Conservation (phyloP, 1,284 basidiomycete genomes). For the Pulveroboletus sp. region DNA sequence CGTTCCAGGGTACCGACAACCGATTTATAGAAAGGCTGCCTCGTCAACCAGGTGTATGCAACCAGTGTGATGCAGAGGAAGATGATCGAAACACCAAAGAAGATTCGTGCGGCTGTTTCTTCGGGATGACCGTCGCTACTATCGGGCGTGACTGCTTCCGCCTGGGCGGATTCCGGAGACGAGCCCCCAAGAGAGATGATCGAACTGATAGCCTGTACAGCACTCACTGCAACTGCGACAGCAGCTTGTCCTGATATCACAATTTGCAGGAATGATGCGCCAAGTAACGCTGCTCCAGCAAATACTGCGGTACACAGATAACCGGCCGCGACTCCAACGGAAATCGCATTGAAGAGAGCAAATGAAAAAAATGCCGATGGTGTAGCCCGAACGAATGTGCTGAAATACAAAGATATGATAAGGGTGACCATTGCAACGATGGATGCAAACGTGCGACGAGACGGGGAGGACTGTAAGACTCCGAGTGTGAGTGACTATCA, state of each 20-base stretch:
- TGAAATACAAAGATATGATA: slow-evolving; percentile 52
- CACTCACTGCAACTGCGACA: slow-evolving; percentile 69
- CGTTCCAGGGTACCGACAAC: slow-evolving; percentile 44
- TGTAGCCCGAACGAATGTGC: slow-evolving; percentile 54
- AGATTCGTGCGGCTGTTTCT: slow-evolving; percentile 61
- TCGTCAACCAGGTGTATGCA: slow-evolving; percentile 54
- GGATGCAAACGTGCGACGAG: slow-evolving; percentile 45
- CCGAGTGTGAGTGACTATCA: slow-evolving; percentile 29
- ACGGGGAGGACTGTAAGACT: slow-evolving; percentile 39
- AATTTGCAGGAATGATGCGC: slow-evolving; percentile 61
- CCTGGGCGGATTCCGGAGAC: slow-evolving; percentile 23
- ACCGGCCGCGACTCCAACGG: slow-evolving; percentile 54
- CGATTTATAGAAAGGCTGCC: slow-evolving; percentile 53
- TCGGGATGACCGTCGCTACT: slow-evolving; percentile 44
- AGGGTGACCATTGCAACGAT: slow-evolving; percentile 44
- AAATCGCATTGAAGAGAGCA: slow-evolving; percentile 53
- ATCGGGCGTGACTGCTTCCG: background rate
- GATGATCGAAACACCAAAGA: slow-evolving; percentile 66
- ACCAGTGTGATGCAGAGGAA: slow-evolving; percentile 53
- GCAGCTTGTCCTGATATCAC: slow-evolving; percentile 77
- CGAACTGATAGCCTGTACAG: slow-evolving; percentile 67
- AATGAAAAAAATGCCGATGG: slow-evolving; percentile 60
- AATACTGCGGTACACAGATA: slow-evolving; percentile 70
- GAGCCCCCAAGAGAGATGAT: slow-evolving; percentile 48
- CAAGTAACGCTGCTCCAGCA: slow-evolving; percentile 71